Conservation (phyloP, 2,329 filamentous ascomycete genomes). For the Onygenales sp. region DNA sequence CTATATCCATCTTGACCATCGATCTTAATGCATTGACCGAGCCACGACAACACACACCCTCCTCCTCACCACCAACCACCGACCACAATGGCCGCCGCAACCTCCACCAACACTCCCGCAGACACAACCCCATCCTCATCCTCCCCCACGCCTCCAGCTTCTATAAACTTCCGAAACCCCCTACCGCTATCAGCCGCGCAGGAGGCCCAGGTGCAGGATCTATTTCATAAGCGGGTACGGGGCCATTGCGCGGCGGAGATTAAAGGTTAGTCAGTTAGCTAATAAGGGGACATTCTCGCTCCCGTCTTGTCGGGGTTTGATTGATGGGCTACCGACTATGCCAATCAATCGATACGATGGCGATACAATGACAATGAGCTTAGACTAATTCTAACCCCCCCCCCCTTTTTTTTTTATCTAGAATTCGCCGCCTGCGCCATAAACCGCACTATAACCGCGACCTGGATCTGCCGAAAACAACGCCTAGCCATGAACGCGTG, state of each 20-base stretch:
- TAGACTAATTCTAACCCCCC: not conserved
- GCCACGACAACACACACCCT: not conserved
- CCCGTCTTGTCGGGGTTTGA: too few species aligned
- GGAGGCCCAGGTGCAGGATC: constrained; percentile 69
- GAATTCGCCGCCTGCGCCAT: constrained; percentile 87
- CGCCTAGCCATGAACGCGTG: constrained; percentile 86
- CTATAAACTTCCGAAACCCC: constrained; percentile 54
- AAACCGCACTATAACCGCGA: constrained; percentile 75
- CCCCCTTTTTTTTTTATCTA: constrained; percentile 30
- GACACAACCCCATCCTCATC: constrained; percentile 13
- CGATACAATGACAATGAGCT: too few species aligned
- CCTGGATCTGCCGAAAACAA: constrained; percentile 73
- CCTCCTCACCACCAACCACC: constrained; percentile 2
- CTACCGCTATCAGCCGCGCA: constrained; percentile 73
- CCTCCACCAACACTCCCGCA: constrained; percentile 10
- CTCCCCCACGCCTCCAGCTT: constrained; percentile 4
- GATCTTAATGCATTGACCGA: not conserved
- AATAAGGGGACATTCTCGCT: not conserved
- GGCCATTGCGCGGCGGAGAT: constrained; percentile 67
- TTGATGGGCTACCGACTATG: too few species aligned
- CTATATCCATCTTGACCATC: not conserved
- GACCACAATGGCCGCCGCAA: constrained; percentile 13
- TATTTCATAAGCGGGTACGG: constrained; percentile 73
- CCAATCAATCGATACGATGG: too few species aligned
- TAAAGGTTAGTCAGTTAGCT: constrained; percentile 45